phyloP scores from a whole-genome alignment of 2,329 filamentous ascomycete species.

The Seiridium cupressi region DNA sequence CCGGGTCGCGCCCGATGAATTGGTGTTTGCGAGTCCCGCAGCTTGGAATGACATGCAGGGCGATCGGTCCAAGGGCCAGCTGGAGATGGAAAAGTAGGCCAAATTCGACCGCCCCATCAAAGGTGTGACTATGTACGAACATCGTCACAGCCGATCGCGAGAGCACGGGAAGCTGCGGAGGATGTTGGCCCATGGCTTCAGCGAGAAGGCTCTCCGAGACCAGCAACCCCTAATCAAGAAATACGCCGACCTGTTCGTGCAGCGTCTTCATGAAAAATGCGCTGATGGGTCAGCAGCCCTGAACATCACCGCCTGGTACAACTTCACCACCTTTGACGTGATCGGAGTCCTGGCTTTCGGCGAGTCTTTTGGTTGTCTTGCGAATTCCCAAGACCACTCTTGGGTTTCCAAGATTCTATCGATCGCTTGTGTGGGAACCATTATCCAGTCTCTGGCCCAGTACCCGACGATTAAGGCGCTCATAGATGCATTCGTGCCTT shows the following conservation, averaged over 20 bases:
- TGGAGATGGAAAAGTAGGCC: not conserved
- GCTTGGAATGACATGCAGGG: slow-evolving; percentile 7
- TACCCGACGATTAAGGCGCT: not conserved
- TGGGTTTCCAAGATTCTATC: not conserved
- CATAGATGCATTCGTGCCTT: not conserved
- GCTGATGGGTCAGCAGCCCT: not conserved
- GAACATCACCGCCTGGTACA: slow-evolving; percentile 4
- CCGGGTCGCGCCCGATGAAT: slow-evolving; percentile 9
- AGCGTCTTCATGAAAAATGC: slow-evolving; percentile 17
- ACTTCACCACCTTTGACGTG: slow-evolving; percentile 5
- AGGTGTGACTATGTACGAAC: not conserved
- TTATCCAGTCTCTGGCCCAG: not conserved
- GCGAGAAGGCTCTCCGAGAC: slow-evolving; percentile 27
- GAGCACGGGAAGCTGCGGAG: slow-evolving; percentile 22
- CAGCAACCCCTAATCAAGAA: slow-evolving; percentile 30
- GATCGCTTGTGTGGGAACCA: not conserved
- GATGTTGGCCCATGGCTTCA: slow-evolving; percentile 29
- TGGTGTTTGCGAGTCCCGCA: not conserved
- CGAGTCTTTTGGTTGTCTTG: slow-evolving; percentile 1
- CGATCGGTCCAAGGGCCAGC: slow-evolving; percentile 3
- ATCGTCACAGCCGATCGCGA: slow-evolving; percentile 15
- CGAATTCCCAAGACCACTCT: not conserved
- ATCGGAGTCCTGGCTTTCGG: slow-evolving; percentile 6
- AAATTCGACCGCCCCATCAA: not conserved
- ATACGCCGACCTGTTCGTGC: slow-evolving; percentile 26